Evolutionary conservation across 208 protist species (phyloP).

Genomic region (Herpetomonas samuelpessoai): DNA sequence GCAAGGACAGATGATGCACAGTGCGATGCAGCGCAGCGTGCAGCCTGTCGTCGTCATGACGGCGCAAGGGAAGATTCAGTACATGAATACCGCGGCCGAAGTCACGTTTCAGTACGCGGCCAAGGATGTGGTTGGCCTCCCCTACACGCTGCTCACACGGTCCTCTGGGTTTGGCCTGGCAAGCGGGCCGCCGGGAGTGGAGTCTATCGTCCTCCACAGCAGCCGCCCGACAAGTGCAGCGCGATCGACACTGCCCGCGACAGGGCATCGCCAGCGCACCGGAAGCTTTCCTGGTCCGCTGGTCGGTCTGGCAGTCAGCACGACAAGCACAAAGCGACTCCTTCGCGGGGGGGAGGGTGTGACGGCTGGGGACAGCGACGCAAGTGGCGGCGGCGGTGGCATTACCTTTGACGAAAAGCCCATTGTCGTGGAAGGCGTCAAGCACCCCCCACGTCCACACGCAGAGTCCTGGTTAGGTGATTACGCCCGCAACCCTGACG

Average conservation of each 20-base stretch:
- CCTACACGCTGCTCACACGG: constrained; percentile 10
- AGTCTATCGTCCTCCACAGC: no score
- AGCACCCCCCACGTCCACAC: not conserved
- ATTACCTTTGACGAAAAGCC: not conserved
- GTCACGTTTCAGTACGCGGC: constrained; percentile 16
- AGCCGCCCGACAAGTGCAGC: no score
- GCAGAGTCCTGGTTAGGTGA: constrained; percentile 7
- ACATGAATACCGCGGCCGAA: constrained; percentile 31
- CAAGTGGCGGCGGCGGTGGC: not conserved
- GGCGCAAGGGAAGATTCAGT: constrained; percentile 19
- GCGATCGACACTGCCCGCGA: no score
- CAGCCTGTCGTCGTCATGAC: constrained; percentile 27
- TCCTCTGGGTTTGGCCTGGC: not conserved
- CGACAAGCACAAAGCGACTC: no score
- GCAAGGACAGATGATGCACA: constrained; percentile 12
- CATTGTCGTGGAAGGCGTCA: not conserved
- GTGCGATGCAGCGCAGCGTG: constrained; percentile 18
- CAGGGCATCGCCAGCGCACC: no score
- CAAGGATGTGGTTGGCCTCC: constrained; percentile 18
- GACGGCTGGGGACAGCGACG: no score
- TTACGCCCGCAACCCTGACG: not conserved
- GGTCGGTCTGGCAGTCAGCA: no score
- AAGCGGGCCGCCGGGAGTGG: no score
- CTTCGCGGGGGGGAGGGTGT: no score
- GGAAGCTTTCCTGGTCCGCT: no score